These are phyloP conservation scores for Trichoderma endophyticum DNA, from an alignment of 2,329 filamentous ascomycete genomes.

Conservation along the genomic window DNA sequence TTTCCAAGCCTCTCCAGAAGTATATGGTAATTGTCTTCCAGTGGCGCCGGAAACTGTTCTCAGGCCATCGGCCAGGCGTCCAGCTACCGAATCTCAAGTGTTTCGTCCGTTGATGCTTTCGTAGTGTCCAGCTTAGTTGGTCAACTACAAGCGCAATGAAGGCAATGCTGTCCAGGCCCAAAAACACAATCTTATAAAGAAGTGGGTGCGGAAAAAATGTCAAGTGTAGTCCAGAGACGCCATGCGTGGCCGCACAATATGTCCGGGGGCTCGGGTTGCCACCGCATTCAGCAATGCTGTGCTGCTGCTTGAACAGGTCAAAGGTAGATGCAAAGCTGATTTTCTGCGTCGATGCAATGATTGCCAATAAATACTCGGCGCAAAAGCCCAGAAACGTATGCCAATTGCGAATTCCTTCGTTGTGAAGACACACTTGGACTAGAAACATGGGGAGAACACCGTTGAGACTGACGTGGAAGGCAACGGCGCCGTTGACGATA, in stretches of 20 bases:
- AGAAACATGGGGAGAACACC: constrained; percentile 39
- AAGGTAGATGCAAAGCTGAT: constrained; percentile 36
- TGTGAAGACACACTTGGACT: constrained; percentile 37
- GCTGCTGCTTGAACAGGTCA: constrained; percentile 34
- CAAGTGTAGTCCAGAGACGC: constrained; percentile 33
- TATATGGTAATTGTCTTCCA: constrained; percentile 31
- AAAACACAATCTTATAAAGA: constrained; percentile 38
- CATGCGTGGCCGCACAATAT: constrained; percentile 36
- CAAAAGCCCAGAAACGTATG: constrained; percentile 41
- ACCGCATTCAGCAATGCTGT: constrained; percentile 32
- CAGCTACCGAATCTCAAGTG: constrained; percentile 33
- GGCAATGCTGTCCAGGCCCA: constrained; percentile 36
- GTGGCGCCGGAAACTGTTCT: constrained; percentile 27
- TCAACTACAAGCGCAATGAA: constrained; percentile 35
- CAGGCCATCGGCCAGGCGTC: constrained; percentile 32
- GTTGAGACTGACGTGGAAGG: constrained; percentile 38
- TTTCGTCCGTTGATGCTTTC: constrained; percentile 33
- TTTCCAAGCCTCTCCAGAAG: constrained; percentile 36
- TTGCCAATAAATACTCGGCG: constrained; percentile 37
- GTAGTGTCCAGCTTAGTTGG: constrained; percentile 37
- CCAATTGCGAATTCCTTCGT: constrained; percentile 40
- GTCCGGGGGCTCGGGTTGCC: constrained; percentile 38
- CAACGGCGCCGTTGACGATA: constrained; percentile 37
- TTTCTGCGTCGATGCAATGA: constrained; percentile 37
- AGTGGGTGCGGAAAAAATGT: constrained; percentile 39